Base-by-base conservation (phyloP, 805 yeast species). In the Kodamaea jinghongensis region DNA sequence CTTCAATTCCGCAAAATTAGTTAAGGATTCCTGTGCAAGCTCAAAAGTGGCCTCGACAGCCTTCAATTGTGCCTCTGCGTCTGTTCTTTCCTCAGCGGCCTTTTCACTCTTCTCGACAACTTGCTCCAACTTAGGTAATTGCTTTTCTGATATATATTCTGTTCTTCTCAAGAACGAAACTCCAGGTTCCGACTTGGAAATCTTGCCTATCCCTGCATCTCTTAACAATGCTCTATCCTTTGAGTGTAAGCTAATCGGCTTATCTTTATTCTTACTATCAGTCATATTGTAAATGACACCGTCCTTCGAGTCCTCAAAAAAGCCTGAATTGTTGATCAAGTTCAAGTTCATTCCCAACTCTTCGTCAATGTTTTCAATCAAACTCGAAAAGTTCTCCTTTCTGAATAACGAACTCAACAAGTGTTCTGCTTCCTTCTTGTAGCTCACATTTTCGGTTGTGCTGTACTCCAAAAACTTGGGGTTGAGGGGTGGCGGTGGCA, bases 401-500 rank as follows among this genome's bases (percentile, higher is more conserved):
- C 90, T 73, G 56, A 89, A 84, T 42, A 82, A 67, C 2, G 91
- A 77, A 2, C 89, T 73, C 48, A 91, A 65, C 39, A 87, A 70
- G 39, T 75, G 75, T 43, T 63, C 67, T 11, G 61, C 56, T 43
- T 71, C 75, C 34, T 55, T 51, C 35, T 53, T 71, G 50, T 61
- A 67, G 58, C 57, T 58, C 29, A 51, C 48, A 34, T 47, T 50
- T 38, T 63, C 67, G 9, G 69, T 66, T 17, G 67, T 56, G 54
- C 64, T 58, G 48, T 81, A 76, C 36, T 80, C 76, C 38, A 93
- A 61, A 41, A 90, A 73, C 58, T 85, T 87, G 22, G 99, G 97
- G 33, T 96, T 88, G 45, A 93, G 73, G 16, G 91, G 84, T 7
- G 98, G 98, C 2, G 96, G 90, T 4, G 99, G 99, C 16, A 93